Evolutionary conservation across 2,329 filamentous ascomycete species (phyloP), one percentile per base, ranked within the genome.

Genomic region (Cytospora piceae): DNA sequence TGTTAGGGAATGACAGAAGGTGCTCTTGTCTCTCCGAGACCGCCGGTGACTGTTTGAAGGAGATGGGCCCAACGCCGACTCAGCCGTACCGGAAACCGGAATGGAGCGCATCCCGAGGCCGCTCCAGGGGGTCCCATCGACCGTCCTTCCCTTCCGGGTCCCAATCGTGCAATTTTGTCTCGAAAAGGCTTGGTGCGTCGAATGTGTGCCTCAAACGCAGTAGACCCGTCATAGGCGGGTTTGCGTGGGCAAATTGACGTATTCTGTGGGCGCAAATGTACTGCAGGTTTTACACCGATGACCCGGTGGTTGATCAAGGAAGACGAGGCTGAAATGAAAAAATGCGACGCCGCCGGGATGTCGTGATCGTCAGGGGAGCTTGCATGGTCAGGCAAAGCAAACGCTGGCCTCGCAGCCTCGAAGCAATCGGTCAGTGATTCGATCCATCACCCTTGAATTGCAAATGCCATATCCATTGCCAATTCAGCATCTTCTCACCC

Each of bases 351-450:
- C 57, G 58, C 58, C 49, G 58, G 54, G 53, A 51, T 51, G 49
- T 64, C 20, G 57, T 64, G 65, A 67, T 67, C 57, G 61, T 67
- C 65, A 53, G 65, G 65, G 61, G 61, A 58, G 46, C 34, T 62
- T 39, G 61, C 61, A 24, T 32, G 39, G 24, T 29, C 14, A 14
- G 51, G 39, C 32, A 37, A 51, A 55, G 53, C 54, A 63, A 57
- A 42, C 56, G 37, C 37, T 55, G 61, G 37, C 53, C 11, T 12
- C 27, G 27, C 27, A 29, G 27, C 27, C n/a, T 31, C 32, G 54
- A 24, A n/a, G 54, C 42, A 51, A 31, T 31, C 66, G 69, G 63
- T 67, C 64, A 65, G 67, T 60, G 20, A 39, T n/a, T 15, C 32
- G 42, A 57, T 39, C 22, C 51, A 63, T 52, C 61, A 46, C 34